Evolutionary conservation across 805 yeast genomes (phyloP), one percentile per base, ranked within the genome.

Genomic region (Candida ortonii): DNA sequence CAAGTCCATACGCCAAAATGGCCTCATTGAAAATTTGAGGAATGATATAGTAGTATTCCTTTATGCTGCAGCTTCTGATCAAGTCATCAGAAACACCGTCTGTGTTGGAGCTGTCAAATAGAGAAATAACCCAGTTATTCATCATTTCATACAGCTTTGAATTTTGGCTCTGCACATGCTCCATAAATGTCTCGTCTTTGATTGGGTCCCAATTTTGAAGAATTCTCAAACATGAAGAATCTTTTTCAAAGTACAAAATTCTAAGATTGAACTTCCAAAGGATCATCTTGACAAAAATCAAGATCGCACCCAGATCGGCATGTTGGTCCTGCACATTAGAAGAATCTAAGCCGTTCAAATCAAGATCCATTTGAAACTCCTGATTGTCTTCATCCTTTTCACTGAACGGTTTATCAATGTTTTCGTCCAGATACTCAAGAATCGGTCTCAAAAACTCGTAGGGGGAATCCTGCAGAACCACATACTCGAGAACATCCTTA

Each of bases 81-180:
- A 88, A 61, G 27, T 84, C 89, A 58, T 90, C 97, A 0, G 95
- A 80, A 22, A 89, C 76, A 3, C 96, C 95, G 23, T 80, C 81
- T 20, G 84, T 43, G 35, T 54, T 53, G 2, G 50, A 37, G 15
- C 47, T 39, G 42, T 86, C 89, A 59, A 84, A 88, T 25, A 90
- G 58, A 1, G 93, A 89, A 17, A 72, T 63, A 28, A 84, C 73
- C 97, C 97, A 90, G 16, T 76, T 82, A 27, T 76, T 73, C 12
- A 80, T 59, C 43, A 35, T 61, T 18, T 44, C 46, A 34, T 37
- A 50, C 29, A 50, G 18, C 26, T 55, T 48, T 3, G 52, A 49
- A 6, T 54, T 48, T 8, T 45, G 50, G 14, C 47, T 43, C 17
- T 59, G 52, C 17, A 46, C 6, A 19, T 39, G 8, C 15, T 31